Evolutionary conservation across 345 rosid genomes (phyloP), one percentile per base, ranked within the genome.

Genomic region (Raphanus sativus): DNA sequence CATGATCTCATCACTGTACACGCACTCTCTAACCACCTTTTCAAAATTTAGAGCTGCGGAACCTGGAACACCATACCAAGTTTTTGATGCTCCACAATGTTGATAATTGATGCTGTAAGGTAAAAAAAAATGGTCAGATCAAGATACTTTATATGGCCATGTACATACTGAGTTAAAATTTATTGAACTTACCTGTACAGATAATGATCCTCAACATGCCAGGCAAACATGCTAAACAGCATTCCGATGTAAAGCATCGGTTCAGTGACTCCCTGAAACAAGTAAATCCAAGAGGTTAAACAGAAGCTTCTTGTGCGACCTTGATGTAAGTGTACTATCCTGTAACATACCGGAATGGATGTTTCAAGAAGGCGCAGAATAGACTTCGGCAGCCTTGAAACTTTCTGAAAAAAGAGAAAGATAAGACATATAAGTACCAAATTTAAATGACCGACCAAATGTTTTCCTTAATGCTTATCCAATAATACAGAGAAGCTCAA

Each of bases 191-290:
- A 96, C 99, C 99, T 96, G 79, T 93, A 96, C 85, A 96, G 81
- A 81, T 91, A 96, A 82, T 96, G 99, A 81, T 93, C 99, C 83
- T 96, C 99, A 70, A 96, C 99, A 62, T 96, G 99, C 99, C 99
- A 96, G 48, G 99, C 99, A 87, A 96, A 96, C 86, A 93, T 83
- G 73, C 99, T 96, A 84, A 96, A 96, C 29, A 96, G 87, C 99
- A 96, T 96, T 80, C 99, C 99, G 21, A 96, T 90, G 87, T 96
- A 96, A 83, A 96, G 97, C 99, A 96, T 96, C n/a, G 99, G 99
- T 60, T 96, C 99, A 33, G 99, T 96, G 71, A 96, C 92, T 71
- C 99, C 99, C 99, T 96, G 90, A 74, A 89, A 85, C 63, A 82
- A 75, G 77, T 45, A 69, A 67, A 71, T 28, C 45, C 55, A 67